A percentile compares a stretch with the other conserved stretches of the same genome.
Conservation (phyloP, 1,139 yeast genomes). For the Debaryomycetaceae sp. region DNA sequence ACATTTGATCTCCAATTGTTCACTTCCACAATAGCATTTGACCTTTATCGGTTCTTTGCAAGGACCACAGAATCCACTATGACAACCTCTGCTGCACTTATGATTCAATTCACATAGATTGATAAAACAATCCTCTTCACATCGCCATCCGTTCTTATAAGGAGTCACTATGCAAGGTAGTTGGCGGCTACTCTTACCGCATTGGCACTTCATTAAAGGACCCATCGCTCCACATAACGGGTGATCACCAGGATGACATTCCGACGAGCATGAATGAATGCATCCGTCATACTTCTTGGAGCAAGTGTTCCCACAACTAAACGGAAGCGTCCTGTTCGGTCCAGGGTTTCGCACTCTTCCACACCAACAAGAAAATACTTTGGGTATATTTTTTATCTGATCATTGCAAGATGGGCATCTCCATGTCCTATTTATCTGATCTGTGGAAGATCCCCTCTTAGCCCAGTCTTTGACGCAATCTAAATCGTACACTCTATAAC, state of each 20-base stretch:
- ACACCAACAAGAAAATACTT: constrained; percentile 84
- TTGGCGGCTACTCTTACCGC: constrained; percentile 69
- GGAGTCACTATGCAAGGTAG: constrained; percentile 73
- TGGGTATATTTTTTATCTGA: constrained; percentile 51
- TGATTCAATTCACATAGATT: constrained; percentile 69
- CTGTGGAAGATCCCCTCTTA: constrained; percentile 63
- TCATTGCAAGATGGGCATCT: constrained; percentile 85
- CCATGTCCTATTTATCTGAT: constrained; percentile 54
- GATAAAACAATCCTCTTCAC: constrained; percentile 56
- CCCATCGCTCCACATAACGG: constrained; percentile 78
- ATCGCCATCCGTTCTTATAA: constrained; percentile 64
- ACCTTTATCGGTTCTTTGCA: constrained; percentile 44
- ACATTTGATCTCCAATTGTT: constrained; percentile 44
- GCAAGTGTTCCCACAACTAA: constrained; percentile 89
- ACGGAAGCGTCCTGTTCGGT: constrained; percentile 62
- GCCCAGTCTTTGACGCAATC: constrained; percentile 87
- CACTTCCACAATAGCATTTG: constrained; percentile 74
- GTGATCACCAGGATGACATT: constrained; percentile 92
- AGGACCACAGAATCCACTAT: constrained; percentile 75
- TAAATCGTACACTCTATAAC: constrained; percentile 77
- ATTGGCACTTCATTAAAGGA: constrained; percentile 63
- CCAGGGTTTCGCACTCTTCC: constrained; percentile 70
- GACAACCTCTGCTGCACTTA: constrained; percentile 50
- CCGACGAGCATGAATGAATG: constrained; percentile 69
- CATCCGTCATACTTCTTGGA: constrained; percentile 53